Percentiles rank a stretch among this genome's conserved stretches.
These are phyloP conservation scores for Suhomyces panamericanus DNA, from an alignment of 1,139 yeast genomes.

Conservation along the genomic window DNA sequence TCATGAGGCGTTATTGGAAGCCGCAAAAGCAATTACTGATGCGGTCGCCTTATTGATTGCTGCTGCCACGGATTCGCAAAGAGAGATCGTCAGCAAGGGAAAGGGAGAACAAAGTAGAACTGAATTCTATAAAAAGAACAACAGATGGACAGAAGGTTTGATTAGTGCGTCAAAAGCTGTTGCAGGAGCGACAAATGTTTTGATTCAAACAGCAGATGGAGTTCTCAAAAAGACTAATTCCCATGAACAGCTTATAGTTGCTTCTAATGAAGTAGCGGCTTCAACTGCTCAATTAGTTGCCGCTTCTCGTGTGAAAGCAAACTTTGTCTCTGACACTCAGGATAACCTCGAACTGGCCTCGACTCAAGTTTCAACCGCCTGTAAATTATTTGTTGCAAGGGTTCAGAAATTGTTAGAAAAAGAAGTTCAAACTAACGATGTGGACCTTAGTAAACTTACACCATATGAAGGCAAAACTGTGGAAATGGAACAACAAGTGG, in stretches of 20 bases:
- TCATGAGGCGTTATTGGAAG: slow-evolving; percentile 73
- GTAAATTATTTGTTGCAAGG: slow-evolving; percentile 66
- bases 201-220: slow-evolving; percentile 86
- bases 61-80: slow-evolving; percentile 80
- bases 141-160: slow-evolving; percentile 93
- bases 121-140: slow-evolving; percentile 83
- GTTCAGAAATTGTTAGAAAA: slow-evolving; percentile 62
- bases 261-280: slow-evolving; percentile 90
- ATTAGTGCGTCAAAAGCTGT: slow-evolving; percentile 90
- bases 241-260: slow-evolving; percentile 84
- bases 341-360: slow-evolving; percentile 71
- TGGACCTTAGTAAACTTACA: slow-evolving; percentile 69
- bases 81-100: slow-evolving; percentile 76
- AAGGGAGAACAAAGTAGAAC: slow-evolving; percentile 66
- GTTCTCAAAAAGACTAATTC: slow-evolving; percentile 63
- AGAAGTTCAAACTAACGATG: slow-evolving; percentile 37
- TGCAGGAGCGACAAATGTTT: slow-evolving; percentile 77
- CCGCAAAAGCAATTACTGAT: slow-evolving; percentile 80
- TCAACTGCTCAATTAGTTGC: slow-evolving; percentile 93
- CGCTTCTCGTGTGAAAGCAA: slow-evolving; percentile 85
- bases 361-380: slow-evolving; percentile 69
- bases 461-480: slow-evolving; percentile 83
- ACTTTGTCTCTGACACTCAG: slow-evolving; percentile 75
- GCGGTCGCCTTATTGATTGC: slow-evolving; percentile 72
- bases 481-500: slow-evolving; percentile 94